phyloP scores from a whole-genome alignment of 2,329 filamentous ascomycete species.

The Epichloe aotearoae region DNA sequence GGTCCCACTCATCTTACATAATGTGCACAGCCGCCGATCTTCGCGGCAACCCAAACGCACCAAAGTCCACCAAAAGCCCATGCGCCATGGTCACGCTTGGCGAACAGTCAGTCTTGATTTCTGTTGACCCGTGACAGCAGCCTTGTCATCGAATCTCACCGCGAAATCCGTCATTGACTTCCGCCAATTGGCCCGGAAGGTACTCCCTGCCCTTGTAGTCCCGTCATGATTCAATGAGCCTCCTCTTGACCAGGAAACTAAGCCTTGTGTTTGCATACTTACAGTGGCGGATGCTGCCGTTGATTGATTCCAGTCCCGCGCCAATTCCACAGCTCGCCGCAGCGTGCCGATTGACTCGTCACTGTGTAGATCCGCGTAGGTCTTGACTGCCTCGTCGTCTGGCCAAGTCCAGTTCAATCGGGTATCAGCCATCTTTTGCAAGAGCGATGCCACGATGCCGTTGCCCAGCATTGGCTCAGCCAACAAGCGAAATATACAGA shows the following conservation, averaged over 20 bases:
- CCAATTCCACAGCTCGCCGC: conserved; percentile 13
- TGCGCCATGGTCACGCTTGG: background rate
- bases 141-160: background rate
- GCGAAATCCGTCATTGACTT: background rate
- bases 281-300: background rate
- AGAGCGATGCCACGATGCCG: conserved; percentile 18
- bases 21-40: background rate
- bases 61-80: too few relatives aligned
- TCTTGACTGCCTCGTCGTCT: conserved; percentile 19
- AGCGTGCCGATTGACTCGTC: conserved; percentile 15
- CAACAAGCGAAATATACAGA: conserved; percentile 36
- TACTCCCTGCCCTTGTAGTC: too few relatives aligned
- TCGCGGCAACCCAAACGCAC: background rate
- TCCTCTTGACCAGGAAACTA: background rate
- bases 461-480: conserved; percentile 28
- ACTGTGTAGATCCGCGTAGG: conserved; percentile 17
- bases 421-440: conserved; percentile 13
- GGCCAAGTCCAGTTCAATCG: conserved; percentile 26
- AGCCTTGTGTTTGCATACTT: background rate
- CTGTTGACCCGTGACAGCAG: background rate
- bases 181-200: too few relatives aligned
- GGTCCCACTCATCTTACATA: background rate
- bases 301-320: conserved; percentile 2
- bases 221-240: background rate
- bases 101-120: background rate